phyloP scores from a whole-genome alignment of 2,329 filamentous ascomycete genomes.

The Xylariaceae sp. region DNA sequence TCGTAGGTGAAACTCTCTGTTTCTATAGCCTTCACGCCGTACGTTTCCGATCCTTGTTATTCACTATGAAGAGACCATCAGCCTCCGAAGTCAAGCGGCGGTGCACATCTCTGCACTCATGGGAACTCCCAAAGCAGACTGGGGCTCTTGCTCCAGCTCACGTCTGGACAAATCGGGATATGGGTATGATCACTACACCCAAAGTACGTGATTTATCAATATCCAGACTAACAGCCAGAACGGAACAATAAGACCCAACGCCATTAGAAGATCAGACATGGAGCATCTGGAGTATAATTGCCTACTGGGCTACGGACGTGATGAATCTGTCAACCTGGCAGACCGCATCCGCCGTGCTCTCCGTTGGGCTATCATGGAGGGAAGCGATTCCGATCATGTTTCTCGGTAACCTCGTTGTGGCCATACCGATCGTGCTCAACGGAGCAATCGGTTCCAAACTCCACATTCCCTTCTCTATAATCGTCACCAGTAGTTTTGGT shows the following conservation, averaged over 20 bases:
- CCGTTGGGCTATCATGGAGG: slow-evolving; percentile 46
- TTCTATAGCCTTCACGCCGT: background rate
- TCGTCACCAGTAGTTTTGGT: slow-evolving; percentile 53
- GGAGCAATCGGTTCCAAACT: slow-evolving; percentile 54
- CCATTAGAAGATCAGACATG: slow-evolving; percentile 48
- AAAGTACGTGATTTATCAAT: too few species aligned
- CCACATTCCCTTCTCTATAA: slow-evolving; percentile 56
- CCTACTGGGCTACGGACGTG: slow-evolving; percentile 47
- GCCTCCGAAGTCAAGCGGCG: slow-evolving; percentile 44
- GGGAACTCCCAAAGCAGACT: slow-evolving; percentile 56
- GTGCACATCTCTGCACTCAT: slow-evolving; percentile 50
- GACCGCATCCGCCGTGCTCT: slow-evolving; percentile 45
- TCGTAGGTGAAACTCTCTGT: background rate
- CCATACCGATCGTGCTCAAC: slow-evolving; percentile 58
- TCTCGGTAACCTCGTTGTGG: slow-evolving; percentile 67
- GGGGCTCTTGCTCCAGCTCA: slow-evolving; percentile 53
- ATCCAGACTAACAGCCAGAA: slow-evolving; percentile 28
- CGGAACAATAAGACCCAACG: slow-evolving; percentile 43
- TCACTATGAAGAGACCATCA: slow-evolving; percentile 33
- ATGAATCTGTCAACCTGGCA: slow-evolving; percentile 46
- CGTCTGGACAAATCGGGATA: slow-evolving; percentile 49
- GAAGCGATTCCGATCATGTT: slow-evolving; percentile 50
- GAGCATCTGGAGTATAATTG: slow-evolving; percentile 45
- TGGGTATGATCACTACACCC: slow-evolving; percentile 36
- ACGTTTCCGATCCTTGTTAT: background rate